Conservation (phyloP, 2,329 filamentous ascomycete species). For the Colletotrichum siamense region DNA sequence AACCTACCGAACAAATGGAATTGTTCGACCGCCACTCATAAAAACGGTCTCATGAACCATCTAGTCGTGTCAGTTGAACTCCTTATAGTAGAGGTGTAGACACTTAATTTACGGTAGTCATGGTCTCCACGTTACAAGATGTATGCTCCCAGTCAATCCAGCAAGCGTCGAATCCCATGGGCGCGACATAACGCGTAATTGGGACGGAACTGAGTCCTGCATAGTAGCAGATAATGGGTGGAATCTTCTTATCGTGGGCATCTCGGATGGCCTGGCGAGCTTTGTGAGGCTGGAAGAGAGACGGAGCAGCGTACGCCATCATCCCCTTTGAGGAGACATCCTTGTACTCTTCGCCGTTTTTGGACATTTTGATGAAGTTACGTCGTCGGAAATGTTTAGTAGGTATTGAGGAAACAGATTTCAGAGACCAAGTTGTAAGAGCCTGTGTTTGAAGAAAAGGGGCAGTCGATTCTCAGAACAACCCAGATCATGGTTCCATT, state of each 20-base stretch:
- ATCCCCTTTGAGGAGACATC: constrained; percentile 29
- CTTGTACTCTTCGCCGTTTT: constrained; percentile 11
- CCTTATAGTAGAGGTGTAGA: not conserved
- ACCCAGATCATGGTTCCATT: not conserved
- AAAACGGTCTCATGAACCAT: constrained; percentile 53
- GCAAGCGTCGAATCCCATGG: constrained; percentile 46
- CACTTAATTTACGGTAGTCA: constrained; percentile 37
- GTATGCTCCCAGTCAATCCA: constrained; percentile 56
- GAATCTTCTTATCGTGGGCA: constrained; percentile 49
- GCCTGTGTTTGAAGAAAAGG: not conserved
- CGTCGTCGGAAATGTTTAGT: not conserved
- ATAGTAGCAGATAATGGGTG: constrained; percentile 46
- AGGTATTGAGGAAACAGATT: not conserved
- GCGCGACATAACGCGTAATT: constrained; percentile 44
- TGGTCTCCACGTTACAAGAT: constrained; percentile 50
- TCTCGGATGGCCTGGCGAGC: constrained; percentile 50
- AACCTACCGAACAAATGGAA: constrained; percentile 44
- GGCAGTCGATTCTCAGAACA: not conserved
- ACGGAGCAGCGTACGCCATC: constrained; percentile 46
- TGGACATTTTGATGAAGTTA: not conserved
- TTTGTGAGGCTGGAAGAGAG: constrained; percentile 51
- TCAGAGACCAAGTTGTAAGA: not conserved
- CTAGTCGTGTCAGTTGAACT: not conserved
- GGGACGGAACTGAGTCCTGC: constrained; percentile 43
- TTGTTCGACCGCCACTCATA: constrained; percentile 48